Conservation (phyloP, 1,284 basidiomycete genomes). For the Caloboletus inedulis region DNA sequence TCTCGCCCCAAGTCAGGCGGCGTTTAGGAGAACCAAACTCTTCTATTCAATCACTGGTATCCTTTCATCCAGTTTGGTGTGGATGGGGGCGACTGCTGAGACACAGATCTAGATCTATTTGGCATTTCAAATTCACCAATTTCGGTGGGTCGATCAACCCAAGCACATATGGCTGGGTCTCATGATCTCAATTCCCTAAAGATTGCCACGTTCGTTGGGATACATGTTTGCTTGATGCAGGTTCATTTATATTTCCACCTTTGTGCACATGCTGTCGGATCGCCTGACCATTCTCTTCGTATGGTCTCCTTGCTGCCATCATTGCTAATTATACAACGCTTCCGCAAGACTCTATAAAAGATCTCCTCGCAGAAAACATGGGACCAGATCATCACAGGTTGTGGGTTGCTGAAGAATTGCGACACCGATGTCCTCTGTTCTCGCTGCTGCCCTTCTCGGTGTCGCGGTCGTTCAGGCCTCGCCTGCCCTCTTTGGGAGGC, state of each 20-base stretch:
- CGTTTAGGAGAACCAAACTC: neutral
- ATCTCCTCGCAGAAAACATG: neutral
- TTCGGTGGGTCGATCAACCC: neutral
- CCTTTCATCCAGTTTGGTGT: too few relatives aligned
- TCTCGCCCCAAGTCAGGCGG: neutral
- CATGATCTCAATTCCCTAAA: neutral
- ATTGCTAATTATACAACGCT: conserved; percentile 9
- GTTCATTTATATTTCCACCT: neutral
- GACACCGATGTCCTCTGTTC: conserved; percentile 18
- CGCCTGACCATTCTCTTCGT: conserved; percentile 4
- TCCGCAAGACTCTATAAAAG: neutral
- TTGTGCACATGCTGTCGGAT: neutral
- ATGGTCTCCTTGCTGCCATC: conserved; percentile 6
- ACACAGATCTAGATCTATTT: neutral
- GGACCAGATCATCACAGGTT: neutral
- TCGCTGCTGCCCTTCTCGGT: conserved; percentile 17
- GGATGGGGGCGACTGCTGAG: neutral
- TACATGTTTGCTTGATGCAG: neutral
- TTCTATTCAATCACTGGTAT: too few relatives aligned
- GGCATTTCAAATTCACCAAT: neutral
- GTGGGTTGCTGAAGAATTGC: neutral
- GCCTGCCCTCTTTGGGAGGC: conserved; percentile 28
- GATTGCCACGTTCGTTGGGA: conserved; percentile 10
- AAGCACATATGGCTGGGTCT: neutral
- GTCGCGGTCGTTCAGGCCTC: conserved; percentile 21